Conservation (phyloP, 2,329 filamentous ascomycete genomes). For the Juglanconis juglandina region DNA sequence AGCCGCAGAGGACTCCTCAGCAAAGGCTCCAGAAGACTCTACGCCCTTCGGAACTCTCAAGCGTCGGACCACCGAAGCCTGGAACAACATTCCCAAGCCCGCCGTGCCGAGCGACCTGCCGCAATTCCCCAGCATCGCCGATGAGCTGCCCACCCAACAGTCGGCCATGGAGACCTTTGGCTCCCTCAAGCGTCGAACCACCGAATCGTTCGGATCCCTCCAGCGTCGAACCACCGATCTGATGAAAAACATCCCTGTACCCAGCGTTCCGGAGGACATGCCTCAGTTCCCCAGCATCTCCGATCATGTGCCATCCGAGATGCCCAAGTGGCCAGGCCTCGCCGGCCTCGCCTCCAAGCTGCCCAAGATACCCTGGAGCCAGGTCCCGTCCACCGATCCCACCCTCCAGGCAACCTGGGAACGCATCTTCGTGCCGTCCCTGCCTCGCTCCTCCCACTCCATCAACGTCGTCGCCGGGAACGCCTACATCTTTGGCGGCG, state of each 20-base stretch:
- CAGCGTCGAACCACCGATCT: slow-evolving; percentile 42
- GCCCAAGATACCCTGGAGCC: slow-evolving; percentile 22
- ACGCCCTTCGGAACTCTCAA: slow-evolving; percentile 10
- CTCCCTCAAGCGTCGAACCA: slow-evolving; percentile 51
- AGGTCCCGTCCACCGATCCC: slow-evolving; percentile 19
- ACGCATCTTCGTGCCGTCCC: slow-evolving; percentile 49
- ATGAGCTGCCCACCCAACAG: background rate
- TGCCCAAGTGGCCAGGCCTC: slow-evolving; percentile 25
- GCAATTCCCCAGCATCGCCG: background rate
- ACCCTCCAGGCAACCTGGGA: slow-evolving; percentile 59
- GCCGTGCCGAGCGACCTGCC: background rate
- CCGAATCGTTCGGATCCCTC: slow-evolving; percentile 52
- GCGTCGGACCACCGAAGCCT: slow-evolving; percentile 14
- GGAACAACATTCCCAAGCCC: slow-evolving; percentile 10
- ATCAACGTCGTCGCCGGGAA: slow-evolving; percentile 56
- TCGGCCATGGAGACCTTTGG: slow-evolving; percentile 49
- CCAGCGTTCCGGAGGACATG: slow-evolving; percentile 27
- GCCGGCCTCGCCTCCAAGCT: slow-evolving; percentile 23
- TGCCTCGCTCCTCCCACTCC: slow-evolving; percentile 72
- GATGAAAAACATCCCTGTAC: slow-evolving; percentile 1
- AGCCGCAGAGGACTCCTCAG: background rate
- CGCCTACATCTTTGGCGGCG: slow-evolving; percentile 72
- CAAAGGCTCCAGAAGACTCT: background rate
- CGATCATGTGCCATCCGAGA: slow-evolving; percentile 17
- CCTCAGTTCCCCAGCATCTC: background rate